Evolutionary conservation across 805 yeast genomes (phyloP).

Genomic region (Nakazawaea laoshanensis): DNA sequence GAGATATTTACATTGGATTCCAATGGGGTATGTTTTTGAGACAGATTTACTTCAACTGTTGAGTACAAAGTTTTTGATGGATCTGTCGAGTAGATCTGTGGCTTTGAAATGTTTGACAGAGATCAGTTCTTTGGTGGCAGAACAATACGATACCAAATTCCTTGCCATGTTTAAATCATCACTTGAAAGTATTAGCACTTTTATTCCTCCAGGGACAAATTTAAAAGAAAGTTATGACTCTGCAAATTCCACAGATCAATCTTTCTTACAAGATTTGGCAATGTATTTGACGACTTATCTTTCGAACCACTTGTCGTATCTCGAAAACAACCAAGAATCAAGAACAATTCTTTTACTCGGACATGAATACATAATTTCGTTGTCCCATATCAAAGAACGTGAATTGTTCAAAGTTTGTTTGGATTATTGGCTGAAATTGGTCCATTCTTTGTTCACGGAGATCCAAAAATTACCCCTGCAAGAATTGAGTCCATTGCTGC

Average conservation of each 20-base stretch:
- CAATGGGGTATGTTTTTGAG: slow-evolving; percentile 81
- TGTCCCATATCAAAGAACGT: slow-evolving; percentile 89
- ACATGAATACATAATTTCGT: slow-evolving; percentile 72
- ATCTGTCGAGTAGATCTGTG: slow-evolving; percentile 72
- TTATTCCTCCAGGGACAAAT: slow-evolving; percentile 69
- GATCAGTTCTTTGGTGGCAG: slow-evolving; percentile 60
- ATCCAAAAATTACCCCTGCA: slow-evolving; percentile 70
- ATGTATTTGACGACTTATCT: slow-evolving; percentile 85
- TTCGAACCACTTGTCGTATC: slow-evolving; percentile 56
- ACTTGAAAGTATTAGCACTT: slow-evolving; percentile 56
- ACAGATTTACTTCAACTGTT: slow-evolving; percentile 70
- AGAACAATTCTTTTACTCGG: slow-evolving; percentile 59
- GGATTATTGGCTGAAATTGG: slow-evolving; percentile 90
- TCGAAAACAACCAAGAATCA: slow-evolving; percentile 50
- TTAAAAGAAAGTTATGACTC: slow-evolving; percentile 61
- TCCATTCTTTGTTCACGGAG: slow-evolving; percentile 75
- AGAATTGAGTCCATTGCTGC: slow-evolving; percentile 71
- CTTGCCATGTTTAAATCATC: slow-evolving; percentile 63
- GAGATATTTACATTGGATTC: slow-evolving; percentile 92
- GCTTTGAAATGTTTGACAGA: slow-evolving; percentile 92
- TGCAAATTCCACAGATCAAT: slow-evolving; percentile 81
- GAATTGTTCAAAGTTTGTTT: slow-evolving; percentile 92
- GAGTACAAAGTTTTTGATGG: slow-evolving; percentile 67
- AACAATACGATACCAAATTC: slow-evolving; percentile 49
- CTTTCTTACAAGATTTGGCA: slow-evolving; percentile 90